Evolutionary conservation across 768 basidiomycete genomes (phyloP).

Genomic region (Phylloporus rhodoxanthus): DNA sequence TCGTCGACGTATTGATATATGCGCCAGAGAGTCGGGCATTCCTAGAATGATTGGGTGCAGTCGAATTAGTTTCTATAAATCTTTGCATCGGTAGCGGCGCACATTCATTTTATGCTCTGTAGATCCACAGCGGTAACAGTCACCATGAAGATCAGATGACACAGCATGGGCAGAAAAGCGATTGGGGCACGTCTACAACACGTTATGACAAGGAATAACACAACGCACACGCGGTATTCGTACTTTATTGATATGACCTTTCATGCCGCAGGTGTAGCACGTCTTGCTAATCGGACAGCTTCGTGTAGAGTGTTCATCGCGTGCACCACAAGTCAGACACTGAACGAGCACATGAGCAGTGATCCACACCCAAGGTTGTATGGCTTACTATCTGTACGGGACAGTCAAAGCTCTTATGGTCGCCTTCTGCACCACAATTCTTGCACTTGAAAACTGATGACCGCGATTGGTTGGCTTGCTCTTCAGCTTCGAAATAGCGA

Average conservation of each 20-base stretch:
- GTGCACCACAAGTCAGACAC: conserved; percentile 79
- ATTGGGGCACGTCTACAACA: conserved; percentile 64
- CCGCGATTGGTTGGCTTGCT: conserved; percentile 36
- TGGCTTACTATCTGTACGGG: conserved; percentile 61
- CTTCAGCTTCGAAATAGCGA: conserved; percentile 61
- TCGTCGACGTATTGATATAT: conserved; percentile 67
- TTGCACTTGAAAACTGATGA: conserved; percentile 59
- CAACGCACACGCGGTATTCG: neutral
- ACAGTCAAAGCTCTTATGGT: conserved; percentile 65
- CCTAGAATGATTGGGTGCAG: conserved; percentile 38
- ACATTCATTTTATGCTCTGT: conserved; percentile 60
- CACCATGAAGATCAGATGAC: conserved; percentile 30
- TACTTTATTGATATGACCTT: conserved; percentile 71
- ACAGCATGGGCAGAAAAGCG: conserved; percentile 30
- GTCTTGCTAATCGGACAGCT: conserved; percentile 77
- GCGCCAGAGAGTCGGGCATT: conserved; percentile 81
- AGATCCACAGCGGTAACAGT: conserved; percentile 70
- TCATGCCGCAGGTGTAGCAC: conserved; percentile 79
- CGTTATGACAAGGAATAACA: neutral
- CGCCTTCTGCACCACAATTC: conserved; percentile 68
- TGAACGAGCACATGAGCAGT: conserved; percentile 23
- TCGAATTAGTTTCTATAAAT: neutral
- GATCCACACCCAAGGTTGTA: neutral
- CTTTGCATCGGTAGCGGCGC: conserved; percentile 16
- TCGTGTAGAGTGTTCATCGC: conserved; percentile 71